Base-by-base conservation (phyloP, 1,284 basidiomycete species). In the Stereum hirsutum region DNA sequence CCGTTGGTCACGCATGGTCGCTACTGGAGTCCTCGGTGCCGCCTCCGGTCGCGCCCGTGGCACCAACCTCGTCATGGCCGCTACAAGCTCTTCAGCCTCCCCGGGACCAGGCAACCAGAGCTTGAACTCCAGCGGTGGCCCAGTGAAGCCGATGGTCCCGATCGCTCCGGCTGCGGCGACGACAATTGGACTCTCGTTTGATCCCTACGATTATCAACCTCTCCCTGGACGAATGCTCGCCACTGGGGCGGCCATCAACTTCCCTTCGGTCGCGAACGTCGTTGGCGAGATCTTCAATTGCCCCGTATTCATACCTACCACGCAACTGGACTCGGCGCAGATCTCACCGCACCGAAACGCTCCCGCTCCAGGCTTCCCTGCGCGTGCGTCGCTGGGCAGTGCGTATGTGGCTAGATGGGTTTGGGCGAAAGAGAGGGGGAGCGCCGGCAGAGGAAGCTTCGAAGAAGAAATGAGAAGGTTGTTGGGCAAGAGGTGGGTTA, bases 351-450 rank as follows among this genome's bases (percentile, higher is more conserved):
- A 86, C 51, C 70, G 82, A 12, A 87, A 86, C 52, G 75, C 83
- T 0, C 83, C 84, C 10, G 79, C 77, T 0, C 50, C 57, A 12
- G 81, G 82, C 6, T 85, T 73, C 58, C 76, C 81, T 0, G 73
- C 74, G 3, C 72, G 85, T 15, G 81, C 78, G 0, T 69, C 81
- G 1, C 62, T 89, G 1, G 86, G 86, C 0, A 72, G 76, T 1
- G 81, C 86, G 2, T 89, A 84, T 53, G 62, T 84, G 40, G 85
- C 84, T 17, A 69, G 87, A 10, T 89, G 86, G 86, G 78, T 84
- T 36, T 88, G 85, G 85, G 75, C 81, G 20, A 73, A 78, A 49
- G 82, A 85, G 54, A 59, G 62, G 50, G 66, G 60, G 0, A 55
- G 59, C 0, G 55, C 65, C 14, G 71, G 75, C 0, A 63, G 77